phyloP scores from a whole-genome alignment of 306 rosid species.

The Hylodesmum podocarpum region DNA sequence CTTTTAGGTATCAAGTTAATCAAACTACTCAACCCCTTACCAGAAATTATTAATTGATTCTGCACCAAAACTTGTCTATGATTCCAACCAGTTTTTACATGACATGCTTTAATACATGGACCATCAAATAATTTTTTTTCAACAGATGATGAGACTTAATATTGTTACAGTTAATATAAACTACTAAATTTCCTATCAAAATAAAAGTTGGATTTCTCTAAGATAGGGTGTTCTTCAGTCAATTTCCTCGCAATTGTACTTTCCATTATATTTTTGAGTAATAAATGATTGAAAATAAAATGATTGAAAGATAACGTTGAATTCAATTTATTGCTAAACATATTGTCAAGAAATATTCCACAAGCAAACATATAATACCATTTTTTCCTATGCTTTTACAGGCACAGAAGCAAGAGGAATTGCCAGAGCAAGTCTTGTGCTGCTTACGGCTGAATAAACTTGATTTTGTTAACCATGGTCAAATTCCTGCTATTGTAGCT shows the following conservation, averaged over 20 bases:
- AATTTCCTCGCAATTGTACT: not conserved
- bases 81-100: too few species aligned
- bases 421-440: constrained; percentile 87
- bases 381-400: constrained; percentile 20
- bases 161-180: not conserved
- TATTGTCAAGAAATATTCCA: not conserved
- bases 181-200: not conserved
- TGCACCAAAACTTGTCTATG: too few species aligned
- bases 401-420: constrained; percentile 92
- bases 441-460: constrained; percentile 78
- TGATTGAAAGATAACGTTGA: not conserved
- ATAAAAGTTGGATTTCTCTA: not conserved
- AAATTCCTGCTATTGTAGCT: constrained; percentile 68
- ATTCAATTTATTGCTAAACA: not conserved
- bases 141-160: too few species aligned
- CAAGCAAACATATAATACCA: not conserved
- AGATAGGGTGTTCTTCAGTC: not conserved
- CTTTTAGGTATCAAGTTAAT: not conserved
- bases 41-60: too few species aligned
- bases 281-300: not conserved
- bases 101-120: too few species aligned
- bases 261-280: not conserved
- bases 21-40: not conserved
- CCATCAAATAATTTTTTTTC: too few species aligned
- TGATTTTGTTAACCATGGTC: constrained; percentile 76